phyloP scores from a whole-genome alignment of 2,329 filamentous ascomycete species.

The Calonectria pseudoturangicola region DNA sequence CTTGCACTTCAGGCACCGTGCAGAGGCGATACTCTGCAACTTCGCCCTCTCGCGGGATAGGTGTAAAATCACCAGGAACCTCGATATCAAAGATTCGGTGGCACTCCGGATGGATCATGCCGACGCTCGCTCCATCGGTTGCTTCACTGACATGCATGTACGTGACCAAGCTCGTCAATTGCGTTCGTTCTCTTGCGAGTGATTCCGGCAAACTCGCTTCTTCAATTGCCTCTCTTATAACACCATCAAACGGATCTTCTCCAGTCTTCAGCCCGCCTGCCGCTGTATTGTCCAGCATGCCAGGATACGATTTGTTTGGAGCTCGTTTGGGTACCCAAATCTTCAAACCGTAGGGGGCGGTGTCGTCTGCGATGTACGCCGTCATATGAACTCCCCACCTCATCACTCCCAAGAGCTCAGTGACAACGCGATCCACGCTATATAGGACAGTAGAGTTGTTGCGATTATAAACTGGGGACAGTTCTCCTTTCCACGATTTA shows the following conservation, averaged over 20 bases:
- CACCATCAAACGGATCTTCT: slow-evolving; percentile 26
- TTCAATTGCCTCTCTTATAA: slow-evolving; percentile 29
- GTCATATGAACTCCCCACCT: slow-evolving; percentile 32
- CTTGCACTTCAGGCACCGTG: slow-evolving; percentile 22
- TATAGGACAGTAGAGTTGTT: slow-evolving; percentile 20
- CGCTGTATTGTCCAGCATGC: slow-evolving; percentile 31
- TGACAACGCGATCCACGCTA: slow-evolving; percentile 22
- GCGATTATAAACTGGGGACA: slow-evolving; percentile 14
- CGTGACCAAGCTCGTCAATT: slow-evolving; percentile 12
- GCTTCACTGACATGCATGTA: slow-evolving; percentile 30
- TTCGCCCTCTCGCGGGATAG: slow-evolving; percentile 29
- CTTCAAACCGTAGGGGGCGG: slow-evolving; percentile 20
- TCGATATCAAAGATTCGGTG: slow-evolving; percentile 33
- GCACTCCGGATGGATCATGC: slow-evolving; percentile 30
- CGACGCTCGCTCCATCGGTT: slow-evolving; percentile 2
- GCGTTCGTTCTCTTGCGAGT: slow-evolving; percentile 17
- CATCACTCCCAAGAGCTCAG: slow-evolving; percentile 29
- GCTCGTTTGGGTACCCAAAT: slow-evolving; percentile 33
- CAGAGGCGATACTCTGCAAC: slow-evolving; percentile 29
- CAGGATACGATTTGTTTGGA: slow-evolving; percentile 25
- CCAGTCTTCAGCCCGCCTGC: slow-evolving; percentile 24
- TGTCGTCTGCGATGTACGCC: slow-evolving; percentile 13
- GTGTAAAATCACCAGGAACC: slow-evolving; percentile 15
- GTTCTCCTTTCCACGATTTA: slow-evolving; percentile 12
- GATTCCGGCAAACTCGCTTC: slow-evolving; percentile 27